Evolutionary conservation across 1,284 basidiomycete species (phyloP).

Genomic region (Trametes pubescens): DNA sequence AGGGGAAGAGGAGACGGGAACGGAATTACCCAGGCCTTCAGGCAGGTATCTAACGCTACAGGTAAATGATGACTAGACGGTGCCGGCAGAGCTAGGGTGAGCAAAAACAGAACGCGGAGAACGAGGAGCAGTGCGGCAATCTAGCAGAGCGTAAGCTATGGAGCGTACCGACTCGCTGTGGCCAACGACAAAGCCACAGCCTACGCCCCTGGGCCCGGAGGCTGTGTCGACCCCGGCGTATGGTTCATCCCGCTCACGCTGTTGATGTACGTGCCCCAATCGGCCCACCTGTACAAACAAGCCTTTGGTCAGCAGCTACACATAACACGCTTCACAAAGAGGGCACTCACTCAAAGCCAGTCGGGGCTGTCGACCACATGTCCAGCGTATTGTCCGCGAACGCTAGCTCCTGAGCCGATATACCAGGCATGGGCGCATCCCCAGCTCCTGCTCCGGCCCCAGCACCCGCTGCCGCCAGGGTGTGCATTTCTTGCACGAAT

Average conservation of each 20-base stretch:
- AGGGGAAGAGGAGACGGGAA: not conserved
- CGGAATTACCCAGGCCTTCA: not conserved
- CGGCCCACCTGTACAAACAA: slow-evolving; percentile 35
- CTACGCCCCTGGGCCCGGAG: slow-evolving; percentile 8
- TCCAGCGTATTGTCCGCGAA: slow-evolving; percentile 39
- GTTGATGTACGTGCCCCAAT: slow-evolving; percentile 41
- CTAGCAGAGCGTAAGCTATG: not conserved
- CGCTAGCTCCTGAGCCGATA: slow-evolving; percentile 37
- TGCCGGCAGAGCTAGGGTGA: not conserved
- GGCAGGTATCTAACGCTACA: slow-evolving; percentile 19
- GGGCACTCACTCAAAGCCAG: slow-evolving; percentile 43
- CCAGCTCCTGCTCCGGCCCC: not conserved
- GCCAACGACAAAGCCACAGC: not conserved
- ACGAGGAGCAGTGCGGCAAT: not conserved
- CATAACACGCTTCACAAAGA: not conserved
- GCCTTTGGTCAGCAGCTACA: not conserved
- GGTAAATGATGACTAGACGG: not conserved
- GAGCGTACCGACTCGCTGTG: not conserved
- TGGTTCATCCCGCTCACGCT: slow-evolving; percentile 35
- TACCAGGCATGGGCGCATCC: slow-evolving; percentile 2
- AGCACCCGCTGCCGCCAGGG: slow-evolving; percentile 12
- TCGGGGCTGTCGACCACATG: slow-evolving; percentile 47
- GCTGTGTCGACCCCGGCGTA: slow-evolving; percentile 12
- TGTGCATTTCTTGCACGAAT: slow-evolving; percentile 19
- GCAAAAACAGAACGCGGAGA: not conserved